Base-by-base conservation (phyloP, 305 asterid genomes). In the Fraxinus platypoda region DNA sequence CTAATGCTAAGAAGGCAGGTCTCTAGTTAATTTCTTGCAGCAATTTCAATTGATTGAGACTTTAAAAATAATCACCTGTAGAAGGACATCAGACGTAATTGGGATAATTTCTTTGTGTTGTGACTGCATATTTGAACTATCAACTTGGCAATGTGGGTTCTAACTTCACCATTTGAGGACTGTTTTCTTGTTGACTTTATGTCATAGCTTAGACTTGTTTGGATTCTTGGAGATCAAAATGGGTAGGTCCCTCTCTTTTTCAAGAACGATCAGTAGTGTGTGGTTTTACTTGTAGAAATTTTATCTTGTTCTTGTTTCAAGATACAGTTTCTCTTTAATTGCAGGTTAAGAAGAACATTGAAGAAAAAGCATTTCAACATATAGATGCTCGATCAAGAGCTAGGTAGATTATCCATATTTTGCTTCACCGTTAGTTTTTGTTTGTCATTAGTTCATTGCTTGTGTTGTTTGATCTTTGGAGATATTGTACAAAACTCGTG, bases 361-460 rank as follows among this genome's bases (percentile, higher is more conserved):
- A 94, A 86, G 97, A 91, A 80, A 91, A 90, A 87, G 87, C 97
- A 5, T 91, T 93, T 88, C 95, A 93, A 87, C 99, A 88, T 74
- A 82, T 94, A 70, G 99, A 94, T 91, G 99, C 99, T 83, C 98
- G 99, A 79, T 91, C 98, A 37, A 92, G 93, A 84, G 90, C 95
- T 78, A 94, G 98, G 99, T 95, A 92, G 82, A 70, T 71, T 30
- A 31, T 31, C 41, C 23, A 28, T 31, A 31, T 30, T 71, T 71
- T 31, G 7, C 34, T 25, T 5, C 17, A 4, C n/a, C 73, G 13
- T 11, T 64, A 64, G 6, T 25, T 64, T 9, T 64, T 64, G 17
- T 64, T 64, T 12, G 34, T 25, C 34, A 25, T 64, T 64, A 64
- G 30, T 9, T 64, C 34, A 64, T 64, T 64, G 73, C 73, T 64